These are phyloP conservation scores for Aegilops tauschii DNA, from an alignment of 176 grass and related monocot genomes.

Conservation along the genomic window DNA sequence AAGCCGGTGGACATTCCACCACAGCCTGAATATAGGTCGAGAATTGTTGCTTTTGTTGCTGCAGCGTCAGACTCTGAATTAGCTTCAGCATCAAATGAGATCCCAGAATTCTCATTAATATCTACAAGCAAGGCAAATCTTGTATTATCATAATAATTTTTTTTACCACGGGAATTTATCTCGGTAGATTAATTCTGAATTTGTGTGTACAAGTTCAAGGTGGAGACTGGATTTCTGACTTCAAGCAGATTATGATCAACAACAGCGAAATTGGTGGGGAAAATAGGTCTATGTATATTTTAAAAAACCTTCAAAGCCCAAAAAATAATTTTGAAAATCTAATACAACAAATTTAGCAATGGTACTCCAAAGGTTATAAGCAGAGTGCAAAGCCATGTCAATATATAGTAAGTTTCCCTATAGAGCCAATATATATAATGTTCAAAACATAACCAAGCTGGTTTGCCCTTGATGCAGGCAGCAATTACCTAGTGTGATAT, in stretches of 20 bases:
- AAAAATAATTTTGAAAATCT: not conserved
- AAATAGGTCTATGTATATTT: too few species aligned
- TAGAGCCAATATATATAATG: too few species aligned
- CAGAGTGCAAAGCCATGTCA: too few species aligned
- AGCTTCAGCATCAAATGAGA: slow-evolving; percentile 42
- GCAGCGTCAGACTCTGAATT: slow-evolving; percentile 19
- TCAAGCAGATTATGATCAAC: too few species aligned
- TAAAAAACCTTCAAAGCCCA: not conserved
- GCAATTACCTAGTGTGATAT: slow-evolving; percentile 53
- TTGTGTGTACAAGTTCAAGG: too few species aligned
- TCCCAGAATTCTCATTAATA: slow-evolving; percentile 21
- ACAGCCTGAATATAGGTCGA: slow-evolving; percentile 85
- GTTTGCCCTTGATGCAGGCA: not conserved
- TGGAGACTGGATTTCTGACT: not conserved
- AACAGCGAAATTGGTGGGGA: too few species aligned
- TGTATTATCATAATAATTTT: not conserved
- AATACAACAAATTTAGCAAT: too few species aligned
- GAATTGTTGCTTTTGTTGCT: slow-evolving; percentile 38
- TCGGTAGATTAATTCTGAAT: too few species aligned
- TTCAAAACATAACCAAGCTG: not conserved
- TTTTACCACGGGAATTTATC: too few species aligned
- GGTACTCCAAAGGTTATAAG: too few species aligned
- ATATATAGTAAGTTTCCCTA: not conserved
- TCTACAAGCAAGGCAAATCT: not conserved
- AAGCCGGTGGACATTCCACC: slow-evolving; percentile 83